A percentile compares a stretch with the other conserved stretches of the same genome.
Evolutionary conservation across 192 early-diverging fungal genomes (phyloP).

Genomic region (Rhizophagus clarus): DNA sequence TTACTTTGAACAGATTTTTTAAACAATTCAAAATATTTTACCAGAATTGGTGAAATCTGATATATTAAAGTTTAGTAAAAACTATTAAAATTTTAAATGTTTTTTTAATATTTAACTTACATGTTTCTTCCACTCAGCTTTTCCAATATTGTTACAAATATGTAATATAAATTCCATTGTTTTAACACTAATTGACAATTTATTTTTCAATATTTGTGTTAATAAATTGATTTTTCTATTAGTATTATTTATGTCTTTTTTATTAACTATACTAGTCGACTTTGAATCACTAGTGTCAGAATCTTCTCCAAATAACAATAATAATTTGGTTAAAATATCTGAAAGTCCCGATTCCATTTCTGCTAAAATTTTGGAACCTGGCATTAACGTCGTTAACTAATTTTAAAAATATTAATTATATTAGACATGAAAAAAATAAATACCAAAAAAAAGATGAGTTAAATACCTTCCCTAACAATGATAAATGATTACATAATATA

Average conservation of each 20-base stretch:
- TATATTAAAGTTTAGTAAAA: not conserved
- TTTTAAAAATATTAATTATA: not conserved
- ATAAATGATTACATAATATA: slow-evolving; percentile 37
- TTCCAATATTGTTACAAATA: slow-evolving; percentile 36
- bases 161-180: slow-evolving; percentile 44
- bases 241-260: slow-evolving; percentile 16
- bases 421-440: not conserved
- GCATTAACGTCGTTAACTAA: slow-evolving; percentile 38
- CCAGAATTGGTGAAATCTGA: slow-evolving; percentile 56
- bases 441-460: not conserved
- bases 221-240: slow-evolving; percentile 20
- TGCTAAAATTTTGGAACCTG: slow-evolving; percentile 34
- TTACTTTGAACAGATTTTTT: slow-evolving; percentile 37
- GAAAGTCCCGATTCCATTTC: slow-evolving; percentile 51
- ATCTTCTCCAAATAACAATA: slow-evolving; percentile 35
- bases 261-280: slow-evolving; percentile 35
- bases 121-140: slow-evolving; percentile 45
- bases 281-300: not conserved
- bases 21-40: slow-evolving; percentile 64
- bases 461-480: slow-evolving; percentile 35
- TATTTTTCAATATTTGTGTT: slow-evolving; percentile 21
- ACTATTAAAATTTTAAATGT: not conserved
- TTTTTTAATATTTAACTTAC: slow-evolving; percentile 26
- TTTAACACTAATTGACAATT: slow-evolving; percentile 38
- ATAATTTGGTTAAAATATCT: slow-evolving; percentile 37